Evolutionary conservation across 2,329 filamentous ascomycete genomes (phyloP).

Genomic region (Coniochaeta sp.): DNA sequence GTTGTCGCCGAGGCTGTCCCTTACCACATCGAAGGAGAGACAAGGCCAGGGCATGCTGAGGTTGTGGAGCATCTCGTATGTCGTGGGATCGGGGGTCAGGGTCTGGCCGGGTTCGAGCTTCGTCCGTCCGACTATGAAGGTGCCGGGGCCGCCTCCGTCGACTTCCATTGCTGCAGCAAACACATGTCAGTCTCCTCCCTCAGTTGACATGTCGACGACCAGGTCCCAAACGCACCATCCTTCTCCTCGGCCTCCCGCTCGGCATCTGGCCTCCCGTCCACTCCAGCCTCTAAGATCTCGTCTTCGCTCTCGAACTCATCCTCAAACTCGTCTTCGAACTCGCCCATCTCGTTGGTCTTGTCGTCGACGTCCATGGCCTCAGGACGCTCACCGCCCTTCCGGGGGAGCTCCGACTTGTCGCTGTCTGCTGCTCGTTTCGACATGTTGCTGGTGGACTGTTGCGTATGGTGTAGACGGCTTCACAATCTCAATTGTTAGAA

Average conservation of each 20-base stretch:
- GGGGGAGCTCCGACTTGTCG: constrained; percentile 37
- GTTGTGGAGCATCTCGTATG: constrained; percentile 95
- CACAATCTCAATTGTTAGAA: not conserved
- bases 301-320: constrained; percentile 85
- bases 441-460: constrained; percentile 35
- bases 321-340: constrained; percentile 95
- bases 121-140: constrained; percentile 91
- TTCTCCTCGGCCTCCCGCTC: constrained; percentile 88
- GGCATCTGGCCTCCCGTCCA: constrained; percentile 85
- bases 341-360: constrained; percentile 52
- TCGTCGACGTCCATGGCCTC: constrained; percentile 63
- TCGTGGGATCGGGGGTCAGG: constrained; percentile 82
- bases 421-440: constrained; percentile 52
- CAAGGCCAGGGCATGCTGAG: constrained; percentile 95
- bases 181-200: not conserved
- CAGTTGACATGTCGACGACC: too few species aligned
- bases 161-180: constrained; percentile 77
- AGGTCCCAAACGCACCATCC: constrained; percentile 49
- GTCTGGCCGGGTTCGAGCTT: constrained; percentile 88
- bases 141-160: constrained; percentile 66
- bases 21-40: constrained; percentile 88
- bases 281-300: constrained; percentile 88
- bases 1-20: constrained; percentile 78
- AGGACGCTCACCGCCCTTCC: constrained; percentile 55
- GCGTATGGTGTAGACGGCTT: not conserved